Evolutionary conservation across 148 eudicot genomes (phyloP).

Genomic region (Rhododendron ferrugineum): DNA sequence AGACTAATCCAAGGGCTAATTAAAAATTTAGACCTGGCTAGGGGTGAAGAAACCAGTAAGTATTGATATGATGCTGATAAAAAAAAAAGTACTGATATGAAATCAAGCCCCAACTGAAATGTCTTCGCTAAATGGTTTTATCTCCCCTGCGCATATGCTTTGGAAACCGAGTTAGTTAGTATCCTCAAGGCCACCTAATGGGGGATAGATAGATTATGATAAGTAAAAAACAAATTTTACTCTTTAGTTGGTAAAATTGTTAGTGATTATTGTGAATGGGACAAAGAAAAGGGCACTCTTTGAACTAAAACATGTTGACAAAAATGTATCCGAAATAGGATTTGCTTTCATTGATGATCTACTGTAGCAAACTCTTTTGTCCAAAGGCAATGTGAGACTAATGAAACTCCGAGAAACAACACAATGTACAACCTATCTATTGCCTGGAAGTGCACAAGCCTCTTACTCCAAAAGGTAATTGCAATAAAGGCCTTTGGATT

Average conservation of each 20-base stretch:
- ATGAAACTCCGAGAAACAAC: not conserved
- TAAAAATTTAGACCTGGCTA: conserved; percentile 17
- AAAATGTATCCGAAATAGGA: not conserved
- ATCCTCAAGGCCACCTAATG: not conserved
- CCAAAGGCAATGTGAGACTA: not conserved
- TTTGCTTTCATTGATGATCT: not conserved
- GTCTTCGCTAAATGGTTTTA: not conserved
- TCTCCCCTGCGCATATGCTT: not conserved
- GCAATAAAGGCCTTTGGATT: not conserved
- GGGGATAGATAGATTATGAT: not conserved
- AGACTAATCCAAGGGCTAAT: conserved; percentile 6
- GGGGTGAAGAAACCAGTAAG: not conserved
- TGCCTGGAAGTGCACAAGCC: not conserved
- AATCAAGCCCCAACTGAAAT: not conserved
- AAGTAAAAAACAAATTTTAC: not conserved
- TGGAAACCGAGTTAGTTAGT: not conserved
- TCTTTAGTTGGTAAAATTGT: not conserved
- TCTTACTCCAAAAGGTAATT: not conserved
- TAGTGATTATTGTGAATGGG: not conserved
- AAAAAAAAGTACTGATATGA: not conserved
- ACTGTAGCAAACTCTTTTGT: not conserved
- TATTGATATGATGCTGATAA: not conserved
- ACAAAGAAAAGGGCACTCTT: not conserved
- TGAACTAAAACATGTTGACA: conserved; percentile 1
- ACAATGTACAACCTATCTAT: not conserved